phyloP scores from a whole-genome alignment of 148 eudicot genomes.

The Vaccinium myrtillus region DNA sequence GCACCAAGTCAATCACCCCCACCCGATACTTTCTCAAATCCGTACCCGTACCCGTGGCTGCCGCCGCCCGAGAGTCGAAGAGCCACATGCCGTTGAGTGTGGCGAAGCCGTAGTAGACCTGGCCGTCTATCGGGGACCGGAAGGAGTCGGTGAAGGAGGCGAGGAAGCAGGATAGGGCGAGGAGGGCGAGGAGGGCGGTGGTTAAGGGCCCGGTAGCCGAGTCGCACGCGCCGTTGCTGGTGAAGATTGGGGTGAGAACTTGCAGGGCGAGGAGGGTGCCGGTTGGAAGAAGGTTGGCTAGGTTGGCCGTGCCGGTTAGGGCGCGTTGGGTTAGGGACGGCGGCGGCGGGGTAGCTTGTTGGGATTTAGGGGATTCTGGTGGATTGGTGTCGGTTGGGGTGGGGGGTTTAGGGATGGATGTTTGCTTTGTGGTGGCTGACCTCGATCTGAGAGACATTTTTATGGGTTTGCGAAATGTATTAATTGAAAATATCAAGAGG shows the following conservation, averaged over 20 bases:
- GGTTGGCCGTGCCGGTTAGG: conserved; percentile 32
- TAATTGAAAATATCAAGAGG: not conserved
- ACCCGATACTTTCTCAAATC: conserved; percentile 23
- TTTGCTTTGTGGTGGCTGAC: conserved; percentile 15
- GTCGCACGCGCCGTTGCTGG: conserved; percentile 41
- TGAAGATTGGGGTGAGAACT: conserved; percentile 34
- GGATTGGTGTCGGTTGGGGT: not conserved
- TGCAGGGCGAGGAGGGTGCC: conserved; percentile 43
- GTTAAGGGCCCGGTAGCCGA: conserved; percentile 31
- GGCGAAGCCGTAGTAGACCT: conserved; percentile 36
- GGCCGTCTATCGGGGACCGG: conserved; percentile 20
- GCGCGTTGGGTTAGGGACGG: conserved; percentile 23
- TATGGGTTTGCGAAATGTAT: not conserved
- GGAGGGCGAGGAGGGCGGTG: conserved; percentile 23
- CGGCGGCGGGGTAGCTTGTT: not conserved
- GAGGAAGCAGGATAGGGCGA: conserved; percentile 32
- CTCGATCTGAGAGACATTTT: conserved; percentile 36
- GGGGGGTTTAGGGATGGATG: not conserved
- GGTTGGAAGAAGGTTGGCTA: conserved; percentile 47
- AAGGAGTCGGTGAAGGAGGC: conserved; percentile 45
- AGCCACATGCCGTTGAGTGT: conserved; percentile 36
- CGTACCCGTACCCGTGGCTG: not conserved
- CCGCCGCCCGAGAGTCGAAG: conserved; percentile 22
- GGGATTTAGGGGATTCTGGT: conserved; percentile 10
- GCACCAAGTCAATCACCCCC: conserved; percentile 23